Evolutionary conservation across 768 basidiomycete species (phyloP).

Genomic region (Amanita rubescens): DNA sequence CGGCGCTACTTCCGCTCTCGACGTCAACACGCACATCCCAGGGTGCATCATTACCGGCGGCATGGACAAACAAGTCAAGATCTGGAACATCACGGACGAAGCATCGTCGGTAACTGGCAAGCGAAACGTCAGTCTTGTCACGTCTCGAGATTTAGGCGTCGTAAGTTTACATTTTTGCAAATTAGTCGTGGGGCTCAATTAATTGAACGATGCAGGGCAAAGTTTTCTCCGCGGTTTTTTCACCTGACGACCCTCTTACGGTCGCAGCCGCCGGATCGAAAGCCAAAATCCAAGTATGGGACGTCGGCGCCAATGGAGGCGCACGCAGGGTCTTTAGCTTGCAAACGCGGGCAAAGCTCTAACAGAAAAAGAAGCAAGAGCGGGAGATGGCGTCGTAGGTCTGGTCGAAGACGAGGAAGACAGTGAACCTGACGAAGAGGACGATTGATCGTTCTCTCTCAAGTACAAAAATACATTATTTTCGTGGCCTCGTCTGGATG

Average conservation of each 20-base stretch:
- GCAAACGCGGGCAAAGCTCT: conserved; percentile 61
- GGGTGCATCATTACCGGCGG: conserved; percentile 94
- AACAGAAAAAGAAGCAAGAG: conserved; percentile 48
- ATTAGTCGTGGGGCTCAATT: too few species aligned
- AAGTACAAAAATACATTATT: not conserved
- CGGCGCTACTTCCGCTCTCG: conserved; percentile 80
- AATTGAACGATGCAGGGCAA: conserved; percentile 60
- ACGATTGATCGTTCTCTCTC: conserved; percentile 7
- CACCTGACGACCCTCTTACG: conserved; percentile 91
- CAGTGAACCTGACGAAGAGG: conserved; percentile 42
- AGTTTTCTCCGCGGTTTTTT: conserved; percentile 88
- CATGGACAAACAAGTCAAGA: conserved; percentile 89
- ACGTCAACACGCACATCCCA: conserved; percentile 83
- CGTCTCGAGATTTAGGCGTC: conserved; percentile 84
- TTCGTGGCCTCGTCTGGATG: not conserved
- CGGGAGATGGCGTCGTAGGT: conserved; percentile 59
- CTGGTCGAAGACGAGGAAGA: conserved; percentile 67
- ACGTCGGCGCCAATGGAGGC: conserved; percentile 77
- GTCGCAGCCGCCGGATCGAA: conserved; percentile 92
- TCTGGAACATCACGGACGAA: conserved; percentile 86
- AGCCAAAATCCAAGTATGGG: conserved; percentile 94
- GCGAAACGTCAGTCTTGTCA: conserved; percentile 74
- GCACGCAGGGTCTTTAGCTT: conserved; percentile 81
- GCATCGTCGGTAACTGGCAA: conserved; percentile 42
- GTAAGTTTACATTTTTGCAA: too few species aligned